A percentile compares a stretch with the other conserved stretches of the same genome.
phyloP scores from a whole-genome alignment of 2,329 filamentous ascomycete genomes.

The Chaetothyriales sp. region DNA sequence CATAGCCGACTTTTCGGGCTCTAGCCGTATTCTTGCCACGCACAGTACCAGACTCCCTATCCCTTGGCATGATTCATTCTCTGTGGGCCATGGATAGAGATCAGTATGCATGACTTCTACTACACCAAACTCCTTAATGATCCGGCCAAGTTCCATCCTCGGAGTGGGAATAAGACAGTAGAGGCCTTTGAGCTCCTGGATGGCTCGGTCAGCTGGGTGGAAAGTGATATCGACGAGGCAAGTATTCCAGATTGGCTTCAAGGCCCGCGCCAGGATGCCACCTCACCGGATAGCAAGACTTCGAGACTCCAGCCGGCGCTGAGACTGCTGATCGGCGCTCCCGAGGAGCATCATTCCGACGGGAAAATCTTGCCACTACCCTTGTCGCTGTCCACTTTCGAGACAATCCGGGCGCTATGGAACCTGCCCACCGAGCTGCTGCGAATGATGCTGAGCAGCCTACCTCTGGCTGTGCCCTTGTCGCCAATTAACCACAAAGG shows the following conservation, averaged over 20 bases:
- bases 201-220: neutral
- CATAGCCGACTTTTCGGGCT: too few relatives aligned
- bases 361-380: constrained; percentile 8
- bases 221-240: neutral
- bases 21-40: too few relatives aligned
- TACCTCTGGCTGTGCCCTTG: constrained; percentile 5
- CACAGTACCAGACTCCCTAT: too few relatives aligned
- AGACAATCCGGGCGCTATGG: constrained; percentile 5
- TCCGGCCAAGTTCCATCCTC: constrained; percentile 7
- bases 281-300: neutral
- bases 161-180: constrained; percentile 2
- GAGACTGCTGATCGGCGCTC: constrained; percentile 5
- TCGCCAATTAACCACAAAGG: too few relatives aligned
- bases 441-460: constrained; percentile 10
- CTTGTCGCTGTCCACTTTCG: constrained; percentile 5
- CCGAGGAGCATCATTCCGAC: constrained; percentile 6
- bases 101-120: constrained; percentile 6
- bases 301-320: neutral
- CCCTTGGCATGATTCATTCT: too few relatives aligned
- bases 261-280: neutral
- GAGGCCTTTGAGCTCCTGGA: constrained; percentile 1
- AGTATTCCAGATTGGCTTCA: neutral
- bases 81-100: too few relatives aligned
- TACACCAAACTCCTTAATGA: constrained; percentile 3
- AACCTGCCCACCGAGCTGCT: constrained; percentile 6